Conservation (phyloP, 2,329 filamentous ascomycete genomes). For the Elsinoe fawcettii region DNA sequence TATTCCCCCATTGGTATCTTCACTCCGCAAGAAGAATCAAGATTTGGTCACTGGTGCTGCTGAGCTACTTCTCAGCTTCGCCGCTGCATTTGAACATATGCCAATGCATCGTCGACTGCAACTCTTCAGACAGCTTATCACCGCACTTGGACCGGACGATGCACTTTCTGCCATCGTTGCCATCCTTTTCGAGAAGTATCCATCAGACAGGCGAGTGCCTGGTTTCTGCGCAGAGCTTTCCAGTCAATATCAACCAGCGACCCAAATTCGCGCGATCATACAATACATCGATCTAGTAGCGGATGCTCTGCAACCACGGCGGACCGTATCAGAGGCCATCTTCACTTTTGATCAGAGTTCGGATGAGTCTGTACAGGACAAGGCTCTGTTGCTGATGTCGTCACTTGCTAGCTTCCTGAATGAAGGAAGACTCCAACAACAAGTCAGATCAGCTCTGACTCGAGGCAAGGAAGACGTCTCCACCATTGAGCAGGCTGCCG, state of each 20-base stretch:
- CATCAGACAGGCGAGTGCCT: conserved; percentile 63
- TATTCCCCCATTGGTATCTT: conserved; percentile 81
- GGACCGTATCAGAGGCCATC: conserved; percentile 62
- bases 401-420: conserved; percentile 10
- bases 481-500: conserved; percentile 30
- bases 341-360: conserved; percentile 42
- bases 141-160: conserved; percentile 76
- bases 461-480: conserved; percentile 18
- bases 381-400: neutral
- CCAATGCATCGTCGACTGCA: conserved; percentile 75
- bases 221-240: conserved; percentile 70
- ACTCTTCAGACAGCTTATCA: conserved; percentile 75
- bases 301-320: conserved; percentile 69
- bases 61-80: conserved; percentile 90
- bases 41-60: conserved; percentile 74
- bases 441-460: conserved; percentile 28
- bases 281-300: conserved; percentile 67
- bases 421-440: conserved; percentile 36
- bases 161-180: conserved; percentile 81
- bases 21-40: conserved; percentile 68
- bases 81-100: conserved; percentile 92
- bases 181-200: conserved; percentile 86
- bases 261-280: conserved; percentile 65
- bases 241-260: conserved; percentile 61
- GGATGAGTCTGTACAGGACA: neutral